Evolutionary conservation across 2,329 filamentous ascomycete species (phyloP).

Genomic region (Sporothrix globosa): DNA sequence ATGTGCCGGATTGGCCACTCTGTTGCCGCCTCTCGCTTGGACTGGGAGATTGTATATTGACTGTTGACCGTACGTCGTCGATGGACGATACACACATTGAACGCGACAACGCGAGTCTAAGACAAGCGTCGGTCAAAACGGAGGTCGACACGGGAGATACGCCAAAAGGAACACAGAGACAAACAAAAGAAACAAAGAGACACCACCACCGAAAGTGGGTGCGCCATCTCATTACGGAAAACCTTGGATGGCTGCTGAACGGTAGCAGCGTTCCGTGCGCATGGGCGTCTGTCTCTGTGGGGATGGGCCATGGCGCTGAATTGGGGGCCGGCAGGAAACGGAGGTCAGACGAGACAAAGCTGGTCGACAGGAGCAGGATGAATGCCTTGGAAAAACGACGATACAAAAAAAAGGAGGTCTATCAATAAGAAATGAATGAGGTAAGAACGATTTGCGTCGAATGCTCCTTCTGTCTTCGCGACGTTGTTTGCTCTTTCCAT

Average conservation of each 20-base stretch:
- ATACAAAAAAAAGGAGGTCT: background rate
- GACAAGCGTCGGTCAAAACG: background rate
- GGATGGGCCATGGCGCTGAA: background rate
- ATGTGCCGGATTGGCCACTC: constrained; percentile 3
- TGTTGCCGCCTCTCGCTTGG: constrained; percentile 6
- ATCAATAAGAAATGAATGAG: background rate
- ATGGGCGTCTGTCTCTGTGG: constrained; percentile 22
- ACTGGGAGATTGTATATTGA: background rate
- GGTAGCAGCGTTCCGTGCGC: constrained; percentile 24
- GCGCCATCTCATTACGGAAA: constrained; percentile 13
- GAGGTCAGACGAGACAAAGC: background rate
- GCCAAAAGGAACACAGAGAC: background rate
- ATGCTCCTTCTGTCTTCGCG: background rate
- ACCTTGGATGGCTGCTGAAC: constrained; percentile 13
- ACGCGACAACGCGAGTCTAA: background rate
- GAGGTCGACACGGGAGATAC: background rate
- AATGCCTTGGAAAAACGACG: background rate
- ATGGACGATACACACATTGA: background rate
- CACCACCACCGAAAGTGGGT: constrained; percentile 21
- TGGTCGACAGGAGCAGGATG: too few species aligned
- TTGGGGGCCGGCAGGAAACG: constrained; percentile 11
- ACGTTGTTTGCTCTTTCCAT: constrained; percentile 11
- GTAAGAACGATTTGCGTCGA: background rate
- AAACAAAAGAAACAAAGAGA: background rate
- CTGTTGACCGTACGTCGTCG: background rate